Evolutionary conservation across 169 alveolate genomes (phyloP), one percentile per base, ranked within the genome.

Genomic region (Plasmodium vivax): DNA sequence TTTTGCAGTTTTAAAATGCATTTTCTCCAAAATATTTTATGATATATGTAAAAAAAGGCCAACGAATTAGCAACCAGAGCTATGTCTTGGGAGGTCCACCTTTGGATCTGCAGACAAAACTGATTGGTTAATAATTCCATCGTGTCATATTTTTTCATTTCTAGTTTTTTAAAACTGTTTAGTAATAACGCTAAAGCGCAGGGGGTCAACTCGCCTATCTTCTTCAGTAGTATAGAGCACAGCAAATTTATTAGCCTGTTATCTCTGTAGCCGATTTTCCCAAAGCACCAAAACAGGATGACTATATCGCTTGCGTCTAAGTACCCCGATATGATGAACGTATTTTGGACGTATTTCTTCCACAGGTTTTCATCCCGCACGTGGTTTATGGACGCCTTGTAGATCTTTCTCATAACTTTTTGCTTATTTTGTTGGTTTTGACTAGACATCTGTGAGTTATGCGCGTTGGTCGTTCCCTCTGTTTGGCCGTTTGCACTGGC

Each of bases 321-420:
- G 34, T 92, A 85, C 23, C 82, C 92, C 16, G 96, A 83, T 68
- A 94, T 77, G n/a, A 87, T 62, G 23, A 94, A 91, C 12, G 83
- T 27, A 45, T 93, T 81, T 81, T 96, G 96, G n/a, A 93, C 96
- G 83, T 96, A 96, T 83, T 96, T 92, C 54, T 93, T 93, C 98
- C 98, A 96, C 36, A 96, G 93, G 79, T 95, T 93, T 62, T 95
- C 98, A 92, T 95, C 96, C 92, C 95, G 85, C 32, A 96, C 97
- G 58, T 96, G 96, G 41, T 95, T 94, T 32, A 95, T 93, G 19
- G 98, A 94, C 14, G 97, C 95, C 58, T 93, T 95, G 41, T 96
- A 96, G 45, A 96, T 93, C 74, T 82, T 93, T 72, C 84, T 88
- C 34, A 95, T 94, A 30, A 96, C 79, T 68, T 85, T 83, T 51